Percentiles rank a stretch among this genome's conserved stretches.
phyloP scores from a whole-genome alignment of 768 basidiomycete species.

The Lactifluus echinatus region DNA sequence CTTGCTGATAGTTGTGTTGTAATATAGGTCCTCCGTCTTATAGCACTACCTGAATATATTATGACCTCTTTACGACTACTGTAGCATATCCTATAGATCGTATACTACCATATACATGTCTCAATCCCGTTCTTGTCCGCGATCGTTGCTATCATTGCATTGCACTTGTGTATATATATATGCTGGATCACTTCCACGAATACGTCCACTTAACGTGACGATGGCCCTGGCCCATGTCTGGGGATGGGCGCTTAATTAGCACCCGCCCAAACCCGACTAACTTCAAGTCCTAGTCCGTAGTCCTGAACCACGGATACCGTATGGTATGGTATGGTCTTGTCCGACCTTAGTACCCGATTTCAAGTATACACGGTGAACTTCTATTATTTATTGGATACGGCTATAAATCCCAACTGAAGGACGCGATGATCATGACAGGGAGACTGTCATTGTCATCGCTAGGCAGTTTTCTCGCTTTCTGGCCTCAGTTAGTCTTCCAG shows the following conservation, averaged over 20 bases:
- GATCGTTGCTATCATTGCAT: neutral
- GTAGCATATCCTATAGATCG: constrained; percentile 13
- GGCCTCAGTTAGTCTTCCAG: neutral
- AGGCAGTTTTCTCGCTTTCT: neutral
- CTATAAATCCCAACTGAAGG: constrained; percentile 2
- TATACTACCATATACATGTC: neutral
- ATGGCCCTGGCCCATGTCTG: too few relatives aligned
- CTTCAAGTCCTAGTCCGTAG: too few relatives aligned
- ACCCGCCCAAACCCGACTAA: too few relatives aligned
- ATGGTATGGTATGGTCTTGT: too few relatives aligned
- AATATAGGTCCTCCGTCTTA: constrained; percentile 36
- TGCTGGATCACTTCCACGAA: neutral
- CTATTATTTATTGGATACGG: constrained; percentile 8
- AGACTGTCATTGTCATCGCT: neutral
- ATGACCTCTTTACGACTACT: neutral
- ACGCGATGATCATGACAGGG: neutral
- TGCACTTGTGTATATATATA: too few relatives aligned
- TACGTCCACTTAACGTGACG: too few relatives aligned
- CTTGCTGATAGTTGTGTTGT: constrained; percentile 11
- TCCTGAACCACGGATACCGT: too few relatives aligned
- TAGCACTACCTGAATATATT: constrained; percentile 13
- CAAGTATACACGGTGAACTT: constrained; percentile 6
- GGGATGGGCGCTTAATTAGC: too few relatives aligned
- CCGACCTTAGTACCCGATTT: too few relatives aligned
- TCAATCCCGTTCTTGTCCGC: neutral